Evolutionary conservation across 306 rosid genomes (phyloP).

Genomic region (Lupinus albus): DNA sequence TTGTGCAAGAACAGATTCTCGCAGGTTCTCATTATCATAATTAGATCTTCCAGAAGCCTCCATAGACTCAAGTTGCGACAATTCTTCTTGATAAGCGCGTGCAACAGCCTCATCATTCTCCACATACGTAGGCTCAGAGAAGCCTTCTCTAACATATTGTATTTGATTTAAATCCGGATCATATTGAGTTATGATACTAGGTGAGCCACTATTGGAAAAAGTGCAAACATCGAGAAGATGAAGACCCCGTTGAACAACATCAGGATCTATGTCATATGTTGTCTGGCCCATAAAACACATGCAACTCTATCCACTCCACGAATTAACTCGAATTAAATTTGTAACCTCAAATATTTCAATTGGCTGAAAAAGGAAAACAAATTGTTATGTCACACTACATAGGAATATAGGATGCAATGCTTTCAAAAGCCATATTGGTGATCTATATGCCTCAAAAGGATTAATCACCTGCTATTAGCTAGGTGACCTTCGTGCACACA

Average conservation of each 20-base stretch:
- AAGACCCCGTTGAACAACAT: constrained; percentile 83
- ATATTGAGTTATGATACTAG: constrained; percentile 55
- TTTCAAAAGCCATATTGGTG: too few relatives aligned
- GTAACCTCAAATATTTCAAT: constrained; percentile 35
- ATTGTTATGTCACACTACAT: too few relatives aligned
- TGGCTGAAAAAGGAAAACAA: constrained; percentile 30
- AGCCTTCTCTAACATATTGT: constrained; percentile 77
- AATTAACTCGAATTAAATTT: constrained; percentile 34
- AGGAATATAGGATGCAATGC: too few relatives aligned
- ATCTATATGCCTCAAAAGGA: background rate
- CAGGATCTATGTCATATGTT: constrained; percentile 72
- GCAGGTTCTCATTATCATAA: constrained; percentile 51
- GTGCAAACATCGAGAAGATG: constrained; percentile 80
- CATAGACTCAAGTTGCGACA: constrained; percentile 59
- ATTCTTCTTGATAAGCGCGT: constrained; percentile 82
- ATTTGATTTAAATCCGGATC: constrained; percentile 66
- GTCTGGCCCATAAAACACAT: constrained; percentile 43
- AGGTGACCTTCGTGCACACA: background rate
- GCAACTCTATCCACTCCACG: constrained; percentile 37
- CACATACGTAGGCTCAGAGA: constrained; percentile 52
- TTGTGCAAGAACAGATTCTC: constrained; percentile 67
- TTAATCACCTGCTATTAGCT: too few relatives aligned
- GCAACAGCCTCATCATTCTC: constrained; percentile 92
- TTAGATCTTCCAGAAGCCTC: constrained; percentile 54
- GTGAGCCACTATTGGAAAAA: constrained; percentile 55